Conservation (phyloP, 805 yeast species). For the Candida insectorum region DNA sequence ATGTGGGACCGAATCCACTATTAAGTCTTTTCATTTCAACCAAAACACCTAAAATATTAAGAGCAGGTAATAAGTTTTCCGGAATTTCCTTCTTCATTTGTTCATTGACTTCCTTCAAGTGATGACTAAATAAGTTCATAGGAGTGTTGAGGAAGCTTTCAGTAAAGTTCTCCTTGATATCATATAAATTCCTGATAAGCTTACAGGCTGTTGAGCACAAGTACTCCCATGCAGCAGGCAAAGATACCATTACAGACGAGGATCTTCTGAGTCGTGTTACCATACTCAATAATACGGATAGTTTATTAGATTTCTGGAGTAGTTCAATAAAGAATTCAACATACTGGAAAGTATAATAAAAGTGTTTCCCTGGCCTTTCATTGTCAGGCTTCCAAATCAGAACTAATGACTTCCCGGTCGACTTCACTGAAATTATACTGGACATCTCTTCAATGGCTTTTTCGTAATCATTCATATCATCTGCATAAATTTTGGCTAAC, state of each 20-base stretch:
- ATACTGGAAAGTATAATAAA: constrained; percentile 70
- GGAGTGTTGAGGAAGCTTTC: constrained; percentile 50
- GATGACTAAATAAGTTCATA: constrained; percentile 40
- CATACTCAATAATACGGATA: constrained; percentile 55
- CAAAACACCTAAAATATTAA: constrained; percentile 45
- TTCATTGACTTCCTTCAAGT: constrained; percentile 30
- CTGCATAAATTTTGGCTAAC: constrained; percentile 58
- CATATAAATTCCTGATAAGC: constrained; percentile 45
- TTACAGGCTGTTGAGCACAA: constrained; percentile 50
- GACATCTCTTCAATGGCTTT: constrained; percentile 66
- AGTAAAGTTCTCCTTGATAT: constrained; percentile 44
- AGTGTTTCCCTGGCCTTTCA: constrained; percentile 93
- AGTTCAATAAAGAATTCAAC: constrained; percentile 60
- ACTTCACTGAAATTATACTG: constrained; percentile 58
- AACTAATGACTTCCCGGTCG: constrained; percentile 67
- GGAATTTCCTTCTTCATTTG: constrained; percentile 29
- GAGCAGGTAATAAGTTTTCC: constrained; percentile 30
- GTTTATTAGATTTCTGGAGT: constrained; percentile 50
- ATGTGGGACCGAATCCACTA: constrained; percentile 78
- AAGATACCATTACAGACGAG: constrained; percentile 70
- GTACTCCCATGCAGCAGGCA: constrained; percentile 64
- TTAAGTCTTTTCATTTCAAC: constrained; percentile 67
- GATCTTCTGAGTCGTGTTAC: constrained; percentile 75
- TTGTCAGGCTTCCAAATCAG: constrained; percentile 91
- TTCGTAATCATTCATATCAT: constrained; percentile 48